Evolutionary conservation across 768 basidiomycete genomes (phyloP).

Genomic region (Leucogyrophana mollusca): DNA sequence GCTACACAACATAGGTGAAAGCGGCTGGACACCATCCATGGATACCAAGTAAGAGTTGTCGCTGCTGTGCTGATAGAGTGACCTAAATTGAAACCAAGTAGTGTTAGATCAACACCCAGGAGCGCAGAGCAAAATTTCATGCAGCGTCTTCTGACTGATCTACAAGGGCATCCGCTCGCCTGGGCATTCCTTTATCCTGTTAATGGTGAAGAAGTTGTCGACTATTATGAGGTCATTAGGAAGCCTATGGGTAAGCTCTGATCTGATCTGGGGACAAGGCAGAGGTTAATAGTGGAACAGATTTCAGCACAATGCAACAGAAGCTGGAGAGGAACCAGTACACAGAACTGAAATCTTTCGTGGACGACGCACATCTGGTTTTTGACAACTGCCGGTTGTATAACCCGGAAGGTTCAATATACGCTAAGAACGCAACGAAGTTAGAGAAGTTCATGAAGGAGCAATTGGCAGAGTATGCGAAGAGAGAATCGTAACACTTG

Average conservation of each 20-base stretch:
- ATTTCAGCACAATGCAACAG: conserved; percentile 83
- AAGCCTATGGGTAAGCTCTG: conserved; percentile 94
- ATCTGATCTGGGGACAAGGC: no score
- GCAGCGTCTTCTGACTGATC: conserved; percentile 74
- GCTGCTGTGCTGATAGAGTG: neutral
- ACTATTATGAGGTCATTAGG: conserved; percentile 89
- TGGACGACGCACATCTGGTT: conserved; percentile 78
- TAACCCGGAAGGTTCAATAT: conserved; percentile 79
- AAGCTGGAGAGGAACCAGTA: conserved; percentile 93
- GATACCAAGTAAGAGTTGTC: conserved; percentile 55
- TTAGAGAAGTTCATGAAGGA: conserved; percentile 78
- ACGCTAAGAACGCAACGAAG: conserved; percentile 81
- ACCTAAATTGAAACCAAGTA: conserved; percentile 16
- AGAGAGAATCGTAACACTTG: conserved; percentile 10
- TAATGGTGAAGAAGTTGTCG: conserved; percentile 70
- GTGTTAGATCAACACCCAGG: conserved; percentile 41
- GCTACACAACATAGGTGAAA: conserved; percentile 59
- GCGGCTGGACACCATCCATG: conserved; percentile 89
- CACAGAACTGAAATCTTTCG: conserved; percentile 65
- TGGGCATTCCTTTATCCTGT: conserved; percentile 92
- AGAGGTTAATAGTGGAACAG: conserved; percentile 41
- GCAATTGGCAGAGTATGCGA: conserved; percentile 32
- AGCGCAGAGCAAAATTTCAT: conserved; percentile 66
- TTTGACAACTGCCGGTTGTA: conserved; percentile 89
- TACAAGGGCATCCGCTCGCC: conserved; percentile 72